These are phyloP conservation scores for Amesomyces nigricolor DNA, from an alignment of 2,329 filamentous ascomycete species.

Conservation along the genomic window DNA sequence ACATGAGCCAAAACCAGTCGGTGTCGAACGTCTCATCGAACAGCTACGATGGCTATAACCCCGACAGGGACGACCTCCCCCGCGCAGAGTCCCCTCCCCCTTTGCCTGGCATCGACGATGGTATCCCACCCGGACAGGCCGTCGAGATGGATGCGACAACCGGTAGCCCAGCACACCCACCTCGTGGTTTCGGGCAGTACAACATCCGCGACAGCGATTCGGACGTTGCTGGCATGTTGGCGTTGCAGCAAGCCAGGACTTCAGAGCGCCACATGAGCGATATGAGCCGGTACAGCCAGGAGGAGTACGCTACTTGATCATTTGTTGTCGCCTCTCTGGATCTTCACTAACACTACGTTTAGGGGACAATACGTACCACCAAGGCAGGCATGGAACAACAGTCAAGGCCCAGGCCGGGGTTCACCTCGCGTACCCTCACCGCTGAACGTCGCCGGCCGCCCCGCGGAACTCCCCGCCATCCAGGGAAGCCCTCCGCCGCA, in stretches of 20 bases:
- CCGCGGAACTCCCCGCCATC: constrained; percentile 35
- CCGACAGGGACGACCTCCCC: constrained; percentile 44
- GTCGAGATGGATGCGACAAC: constrained; percentile 75
- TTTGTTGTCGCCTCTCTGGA: constrained; percentile 18
- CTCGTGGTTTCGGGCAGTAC: constrained; percentile 41
- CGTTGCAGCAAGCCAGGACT: constrained; percentile 54
- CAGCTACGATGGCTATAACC: constrained; percentile 41
- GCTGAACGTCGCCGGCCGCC: constrained; percentile 32
- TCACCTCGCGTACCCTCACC: constrained; percentile 45
- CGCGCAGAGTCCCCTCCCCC: constrained; percentile 62
- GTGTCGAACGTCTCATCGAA: constrained; percentile 34
- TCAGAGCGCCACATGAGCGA: constrained; percentile 52
- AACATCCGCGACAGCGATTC: constrained; percentile 58
- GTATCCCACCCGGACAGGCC: constrained; percentile 53
- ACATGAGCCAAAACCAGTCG: constrained; percentile 37
- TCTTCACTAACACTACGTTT: constrained; percentile 36
- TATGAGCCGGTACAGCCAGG: constrained; percentile 64
- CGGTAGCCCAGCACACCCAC: constrained; percentile 44
- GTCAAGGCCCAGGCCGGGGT: constrained; percentile 37
- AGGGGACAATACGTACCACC: constrained; percentile 50
- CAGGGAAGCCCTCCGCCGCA: constrained; percentile 31
- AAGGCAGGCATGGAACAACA: constrained; percentile 51
- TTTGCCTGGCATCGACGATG: constrained; percentile 41
- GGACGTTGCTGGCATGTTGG: constrained; percentile 69
- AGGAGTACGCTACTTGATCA: constrained; percentile 56